Evolutionary conservation across 495 filamentous ascomycete genomes (phyloP).

Genomic region (Xylaria venustula): DNA sequence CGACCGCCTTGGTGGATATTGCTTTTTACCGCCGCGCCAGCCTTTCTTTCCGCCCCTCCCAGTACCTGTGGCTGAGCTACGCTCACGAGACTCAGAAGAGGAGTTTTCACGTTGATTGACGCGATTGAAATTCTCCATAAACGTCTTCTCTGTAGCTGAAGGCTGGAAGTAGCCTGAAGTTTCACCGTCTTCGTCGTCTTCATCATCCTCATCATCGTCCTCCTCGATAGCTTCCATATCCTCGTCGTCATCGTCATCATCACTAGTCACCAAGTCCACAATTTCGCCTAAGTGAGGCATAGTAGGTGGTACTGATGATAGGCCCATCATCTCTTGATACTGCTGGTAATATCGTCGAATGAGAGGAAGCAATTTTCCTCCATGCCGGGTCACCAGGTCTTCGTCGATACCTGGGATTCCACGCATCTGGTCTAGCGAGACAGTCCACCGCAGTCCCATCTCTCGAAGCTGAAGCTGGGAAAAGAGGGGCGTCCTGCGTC

Average conservation of each 20-base stretch:
- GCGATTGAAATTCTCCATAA: slow-evolving; percentile 20
- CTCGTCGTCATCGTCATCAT: slow-evolving; percentile 55
- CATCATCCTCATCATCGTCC: slow-evolving; percentile 35
- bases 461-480: slow-evolving; percentile 74
- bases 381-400: slow-evolving; percentile 70
- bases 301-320: slow-evolving; percentile 1
- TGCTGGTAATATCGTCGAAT: slow-evolving; percentile 53
- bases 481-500: slow-evolving; percentile 67
- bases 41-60: slow-evolving; percentile 9
- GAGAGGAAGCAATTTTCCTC: slow-evolving; percentile 63
- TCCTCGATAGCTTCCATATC: slow-evolving; percentile 46
- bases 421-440: slow-evolving; percentile 58
- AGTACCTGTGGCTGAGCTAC: slow-evolving; percentile 12
- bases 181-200: slow-evolving; percentile 36
- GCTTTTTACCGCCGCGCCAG: slow-evolving; percentile 23
- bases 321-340: slow-evolving; percentile 59
- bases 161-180: slow-evolving; percentile 47
- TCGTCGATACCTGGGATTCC: slow-evolving; percentile 66
- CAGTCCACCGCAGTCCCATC: slow-evolving; percentile 77
- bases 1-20: slow-evolving; percentile 17
- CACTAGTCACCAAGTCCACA: slow-evolving; percentile 64
- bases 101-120: slow-evolving; percentile 10
- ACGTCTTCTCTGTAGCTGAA: slow-evolving; percentile 28
- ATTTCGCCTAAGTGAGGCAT: slow-evolving; percentile 34
- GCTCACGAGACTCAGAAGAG: slow-evolving; percentile 16